Evolutionary conservation across 257 asterid species (phyloP).

Genomic region (Paraleonurus japonicus): DNA sequence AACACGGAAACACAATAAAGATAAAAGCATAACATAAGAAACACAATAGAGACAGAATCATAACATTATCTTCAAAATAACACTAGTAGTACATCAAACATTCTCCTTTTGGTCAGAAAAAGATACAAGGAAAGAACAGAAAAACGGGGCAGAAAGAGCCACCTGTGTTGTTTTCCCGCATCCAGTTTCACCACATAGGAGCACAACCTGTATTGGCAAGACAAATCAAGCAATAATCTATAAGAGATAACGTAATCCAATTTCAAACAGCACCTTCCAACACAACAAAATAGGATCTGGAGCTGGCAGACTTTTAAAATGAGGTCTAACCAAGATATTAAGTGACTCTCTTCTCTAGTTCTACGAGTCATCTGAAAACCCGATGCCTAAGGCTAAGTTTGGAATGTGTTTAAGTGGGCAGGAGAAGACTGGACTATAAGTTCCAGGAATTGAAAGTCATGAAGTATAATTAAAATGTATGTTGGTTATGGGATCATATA

Average conservation of each 20-base stretch:
- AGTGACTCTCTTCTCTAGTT: slow-evolving; percentile 2
- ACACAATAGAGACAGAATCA: too few species aligned
- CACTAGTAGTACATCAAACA: neutral
- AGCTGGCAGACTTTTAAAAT: neutral
- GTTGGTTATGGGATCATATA: neutral
- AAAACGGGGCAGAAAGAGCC: slow-evolving; percentile 19
- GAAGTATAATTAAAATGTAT: neutral
- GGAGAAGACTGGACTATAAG: neutral
- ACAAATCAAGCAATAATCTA: slow-evolving; percentile 15
- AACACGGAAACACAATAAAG: too few species aligned
- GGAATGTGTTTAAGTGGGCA: neutral
- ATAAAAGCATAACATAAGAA: too few species aligned
- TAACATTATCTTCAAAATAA: neutral
- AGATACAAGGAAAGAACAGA: slow-evolving; percentile 2
- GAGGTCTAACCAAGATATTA: slow-evolving; percentile 11
- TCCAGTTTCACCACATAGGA: slow-evolving; percentile 96
- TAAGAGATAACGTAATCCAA: neutral
- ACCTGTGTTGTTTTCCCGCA: slow-evolving; percentile 98
- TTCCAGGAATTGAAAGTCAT: neutral
- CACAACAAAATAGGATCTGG: neutral
- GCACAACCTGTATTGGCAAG: slow-evolving; percentile 68
- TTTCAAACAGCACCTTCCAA: neutral
- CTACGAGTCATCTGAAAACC: neutral
- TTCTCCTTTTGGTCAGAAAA: neutral
- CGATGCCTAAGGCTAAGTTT: neutral